Evolutionary conservation across 805 yeast genomes (phyloP).

Genomic region (Starmerella gropengiesseri): DNA sequence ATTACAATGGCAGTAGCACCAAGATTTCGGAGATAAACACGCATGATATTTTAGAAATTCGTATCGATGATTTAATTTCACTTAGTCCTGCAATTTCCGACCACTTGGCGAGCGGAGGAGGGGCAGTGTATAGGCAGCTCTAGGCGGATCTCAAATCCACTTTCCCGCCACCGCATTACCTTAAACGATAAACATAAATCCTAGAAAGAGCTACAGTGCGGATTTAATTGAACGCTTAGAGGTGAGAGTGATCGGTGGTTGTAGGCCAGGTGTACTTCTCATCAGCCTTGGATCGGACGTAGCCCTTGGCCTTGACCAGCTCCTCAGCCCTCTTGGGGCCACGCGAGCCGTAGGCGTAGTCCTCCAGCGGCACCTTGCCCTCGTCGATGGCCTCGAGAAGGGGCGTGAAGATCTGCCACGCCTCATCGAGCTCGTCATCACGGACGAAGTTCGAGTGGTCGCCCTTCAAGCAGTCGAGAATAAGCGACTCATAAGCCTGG

Average conservation of each 20-base stretch:
- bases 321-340: constrained; percentile 62
- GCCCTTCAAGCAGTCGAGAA: constrained; percentile 79
- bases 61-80: too few species aligned
- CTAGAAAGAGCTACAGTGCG: too few species aligned
- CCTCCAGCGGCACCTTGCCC: constrained; percentile 43
- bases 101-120: too few species aligned
- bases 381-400: constrained; percentile 70
- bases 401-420: constrained; percentile 92
- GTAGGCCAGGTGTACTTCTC: constrained; percentile 80
- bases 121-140: too few species aligned
- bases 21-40: too few species aligned
- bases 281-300: constrained; percentile 45
- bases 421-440: constrained; percentile 89
- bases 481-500: constrained; percentile 92
- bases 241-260: constrained; percentile 13
- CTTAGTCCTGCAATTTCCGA: too few species aligned
- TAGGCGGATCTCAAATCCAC: too few species aligned
- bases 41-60: too few species aligned
- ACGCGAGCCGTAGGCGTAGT: constrained; percentile 81
- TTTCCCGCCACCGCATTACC: too few species aligned
- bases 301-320: constrained; percentile 61
- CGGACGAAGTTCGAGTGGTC: constrained; percentile 97
- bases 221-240: constrained; percentile 4
- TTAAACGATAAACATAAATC: too few species aligned
- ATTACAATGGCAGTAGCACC: too few species aligned